Conservation (phyloP, 1,139 yeast genomes). For the Kazachstania sp. region DNA sequence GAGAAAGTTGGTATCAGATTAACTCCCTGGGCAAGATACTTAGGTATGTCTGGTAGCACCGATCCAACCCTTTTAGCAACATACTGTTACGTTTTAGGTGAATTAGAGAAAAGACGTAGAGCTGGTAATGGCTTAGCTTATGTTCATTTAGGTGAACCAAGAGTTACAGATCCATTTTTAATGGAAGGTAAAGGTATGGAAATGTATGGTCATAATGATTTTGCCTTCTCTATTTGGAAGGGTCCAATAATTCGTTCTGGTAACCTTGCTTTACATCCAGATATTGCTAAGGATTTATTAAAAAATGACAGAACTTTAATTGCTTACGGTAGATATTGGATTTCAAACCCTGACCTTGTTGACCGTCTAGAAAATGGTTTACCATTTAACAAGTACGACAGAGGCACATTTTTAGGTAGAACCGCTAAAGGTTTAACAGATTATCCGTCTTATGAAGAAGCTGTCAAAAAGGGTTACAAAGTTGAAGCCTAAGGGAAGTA, state of each 20-base stretch:
- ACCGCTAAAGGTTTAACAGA: conserved; percentile 27
- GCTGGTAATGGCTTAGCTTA: conserved; percentile 30
- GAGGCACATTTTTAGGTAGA: conserved; percentile 33
- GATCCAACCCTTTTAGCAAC: conserved; percentile 28
- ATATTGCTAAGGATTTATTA: conserved; percentile 20
- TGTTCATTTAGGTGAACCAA: conserved; percentile 39
- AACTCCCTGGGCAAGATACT: conserved; percentile 43
- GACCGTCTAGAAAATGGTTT: conserved; percentile 38
- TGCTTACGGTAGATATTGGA: conserved; percentile 40
- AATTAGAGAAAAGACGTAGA: conserved; percentile 17
- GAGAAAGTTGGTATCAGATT: conserved; percentile 21
- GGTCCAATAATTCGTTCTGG: conserved; percentile 44
- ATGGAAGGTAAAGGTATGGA: conserved; percentile 23
- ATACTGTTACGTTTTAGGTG: conserved; percentile 33
- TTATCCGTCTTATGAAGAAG: conserved; percentile 27
- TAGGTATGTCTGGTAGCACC: conserved; percentile 32
- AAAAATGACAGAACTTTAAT: conserved; percentile 35
- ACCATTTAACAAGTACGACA: conserved; percentile 35
- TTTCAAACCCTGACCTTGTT: conserved; percentile 46
- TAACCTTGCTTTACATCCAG: conserved; percentile 31
- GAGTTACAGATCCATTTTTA: conserved; percentile 21
- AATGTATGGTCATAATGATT: conserved; percentile 31
- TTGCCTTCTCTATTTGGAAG: conserved; percentile 38
- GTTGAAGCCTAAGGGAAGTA: too few relatives aligned
- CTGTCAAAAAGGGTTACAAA: conserved; percentile 4